These are phyloP conservation scores for Stagonosporopsis cucurbitacearum DNA, from an alignment of 2,329 filamentous ascomycete genomes.

Conservation along the genomic window DNA sequence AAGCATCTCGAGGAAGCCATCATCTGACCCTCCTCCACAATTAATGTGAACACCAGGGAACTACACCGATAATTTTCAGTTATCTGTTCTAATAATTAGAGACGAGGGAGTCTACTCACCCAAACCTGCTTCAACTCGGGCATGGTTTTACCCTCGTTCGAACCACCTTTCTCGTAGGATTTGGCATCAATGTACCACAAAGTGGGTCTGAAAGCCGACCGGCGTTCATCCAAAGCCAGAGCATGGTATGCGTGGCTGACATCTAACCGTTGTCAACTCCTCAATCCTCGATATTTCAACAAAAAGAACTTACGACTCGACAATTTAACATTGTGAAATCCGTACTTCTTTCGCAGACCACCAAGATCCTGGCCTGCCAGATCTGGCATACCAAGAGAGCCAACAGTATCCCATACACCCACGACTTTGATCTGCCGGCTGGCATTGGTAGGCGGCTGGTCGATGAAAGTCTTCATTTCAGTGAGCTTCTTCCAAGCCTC, in stretches of 20 bases:
- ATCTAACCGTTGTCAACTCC: slow-evolving; percentile 40
- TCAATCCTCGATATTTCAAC: not conserved
- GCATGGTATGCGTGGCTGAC: slow-evolving; percentile 63
- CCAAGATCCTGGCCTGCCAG: slow-evolving; percentile 41
- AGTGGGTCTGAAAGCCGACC: slow-evolving; percentile 60
- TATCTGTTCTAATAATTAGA: not conserved
- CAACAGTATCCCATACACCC: slow-evolving; percentile 59
- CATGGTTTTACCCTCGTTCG: slow-evolving; percentile 36
- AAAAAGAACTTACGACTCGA: slow-evolving; percentile 39
- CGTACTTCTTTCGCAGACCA: slow-evolving; percentile 31
- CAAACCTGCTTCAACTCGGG: slow-evolving; percentile 59
- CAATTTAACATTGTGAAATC: slow-evolving; percentile 45
- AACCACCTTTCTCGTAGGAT: not conserved
- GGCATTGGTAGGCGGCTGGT: not conserved
- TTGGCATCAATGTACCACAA: slow-evolving; percentile 55
- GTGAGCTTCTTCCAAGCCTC: slow-evolving; percentile 40
- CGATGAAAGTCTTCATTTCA: slow-evolving; percentile 21
- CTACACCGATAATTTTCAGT: slow-evolving; percentile 3
- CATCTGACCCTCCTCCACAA: slow-evolving; percentile 55
- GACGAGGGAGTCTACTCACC: slow-evolving; percentile 29
- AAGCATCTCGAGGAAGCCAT: slow-evolving; percentile 39
- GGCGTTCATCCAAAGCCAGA: slow-evolving; percentile 61
- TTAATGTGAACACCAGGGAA: slow-evolving; percentile 61
- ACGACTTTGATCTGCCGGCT: slow-evolving; percentile 51
- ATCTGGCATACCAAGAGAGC: slow-evolving; percentile 54